Base-by-base conservation (phyloP, 2,329 filamentous ascomycete species). In the Cladophialophora carrionii region DNA sequence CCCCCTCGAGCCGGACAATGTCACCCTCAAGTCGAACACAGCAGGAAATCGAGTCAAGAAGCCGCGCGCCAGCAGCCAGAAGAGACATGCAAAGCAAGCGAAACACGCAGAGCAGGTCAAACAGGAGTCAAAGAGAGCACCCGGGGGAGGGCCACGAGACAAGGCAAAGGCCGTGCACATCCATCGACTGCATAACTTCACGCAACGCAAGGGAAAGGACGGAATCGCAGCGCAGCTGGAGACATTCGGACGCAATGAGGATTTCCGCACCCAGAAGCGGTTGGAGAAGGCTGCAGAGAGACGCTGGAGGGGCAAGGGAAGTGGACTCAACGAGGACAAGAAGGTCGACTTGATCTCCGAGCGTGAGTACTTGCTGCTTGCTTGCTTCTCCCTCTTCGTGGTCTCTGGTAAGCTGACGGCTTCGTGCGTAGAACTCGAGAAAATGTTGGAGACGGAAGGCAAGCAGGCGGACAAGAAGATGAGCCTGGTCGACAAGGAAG, bases 331-430 rank as follows among this genome's bases (percentile, higher is more conserved):
- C 20, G 61, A 63, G 6, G 61, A 63, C 41, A 46, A 48, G 29
- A 63, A 63, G 55, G 10, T 63, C 31, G 61, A 63, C 17, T 34
- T 48, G 26, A 63, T 63, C 22, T 43, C 55, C 20, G 32, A 8
- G 17, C 52, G 29, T 43, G 37, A 43, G 37, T 43, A 43, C n/a
- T 41, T 9, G 37, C n/a, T n/a, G n/a, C n/a, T n/a, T 17, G 37
- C 37, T n/a, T 14, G 4, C 37, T 41, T 17, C 34, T 41, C 34
- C 14, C 12, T 41, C 6, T n/a, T 41, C 5, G 3, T 17, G 4
- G 4, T 10, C 12, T 20, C 17, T 43, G 37, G 4, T n/a, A 1
- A 17, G 17, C 37, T 41, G 14, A 41, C 37, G 14, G 17, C 1
- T 41, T 14, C 7, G 37, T n/a, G n/a, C 8, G n/a, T 43, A 43